Evolutionary conservation across 2,329 filamentous ascomycete genomes (phyloP), one percentile per base, ranked within the genome.

Genomic region (Trichoderma breve): DNA sequence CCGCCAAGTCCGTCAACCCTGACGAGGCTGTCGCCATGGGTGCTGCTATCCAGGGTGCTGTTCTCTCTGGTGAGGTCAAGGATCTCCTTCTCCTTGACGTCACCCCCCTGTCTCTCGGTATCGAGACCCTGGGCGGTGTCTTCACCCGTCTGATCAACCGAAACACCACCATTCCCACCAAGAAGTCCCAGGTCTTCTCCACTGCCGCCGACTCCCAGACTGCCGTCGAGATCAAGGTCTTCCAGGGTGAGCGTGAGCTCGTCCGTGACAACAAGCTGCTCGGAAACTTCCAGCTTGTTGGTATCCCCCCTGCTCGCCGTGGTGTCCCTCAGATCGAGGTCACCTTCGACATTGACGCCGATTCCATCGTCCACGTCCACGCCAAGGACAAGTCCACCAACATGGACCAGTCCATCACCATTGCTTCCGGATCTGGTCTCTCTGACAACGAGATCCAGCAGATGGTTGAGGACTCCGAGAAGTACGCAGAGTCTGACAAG

Each of bases 381-480:
- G 95, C 95, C 84, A 97, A 97, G 89, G 95, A 98, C 87, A 98
- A 98, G 92, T 95, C 94, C 78, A 98, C 95, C 86, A 93, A 94
- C 91, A 98, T 98, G 91, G 95, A 98, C 82, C 95, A 99, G 89
- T 98, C 95, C 74, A 98, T 99, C 86, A 98, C 95, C 82, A 97
- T 99, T 83, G 95, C 95, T 71, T 98, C 95, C 73, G 96, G 95
- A 83, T 98, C 95, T 76, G 95, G 96, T 90, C 92, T 98, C 72
- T 97, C 94, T 62, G 95, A 99, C 74, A 84, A 88, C 71, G 95
- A 99, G 88, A 99, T 99, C 76, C 90, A 98, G 87, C 91, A 90
- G 86, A 98, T 99, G 96, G 95, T 99, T 81, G 88, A 95, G 82
- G 96, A 98, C 82, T 97, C 96, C 69, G 95, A 98, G 91, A 95